Evolutionary conservation across 2,329 filamentous ascomycete species (phyloP).

Genomic region (Bipolaris sorokiniana): DNA sequence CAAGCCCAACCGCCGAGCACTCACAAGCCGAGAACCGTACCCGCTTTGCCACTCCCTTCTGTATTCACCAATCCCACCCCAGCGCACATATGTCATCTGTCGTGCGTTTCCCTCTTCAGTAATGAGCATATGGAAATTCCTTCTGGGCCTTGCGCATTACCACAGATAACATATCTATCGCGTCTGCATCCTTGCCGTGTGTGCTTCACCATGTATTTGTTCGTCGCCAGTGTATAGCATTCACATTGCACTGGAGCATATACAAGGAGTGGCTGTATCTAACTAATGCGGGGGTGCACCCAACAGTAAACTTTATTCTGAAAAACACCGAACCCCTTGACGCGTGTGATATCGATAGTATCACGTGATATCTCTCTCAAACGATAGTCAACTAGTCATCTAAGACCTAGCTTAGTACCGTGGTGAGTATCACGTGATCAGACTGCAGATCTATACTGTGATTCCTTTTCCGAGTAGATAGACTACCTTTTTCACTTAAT

Average conservation of each 20-base stretch:
- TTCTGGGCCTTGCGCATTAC: background rate
- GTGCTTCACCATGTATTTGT: background rate
- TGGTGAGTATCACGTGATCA: too few relatives aligned
- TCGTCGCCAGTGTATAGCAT: background rate
- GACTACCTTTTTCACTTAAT: too few relatives aligned
- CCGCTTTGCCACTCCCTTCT: conserved; percentile 6
- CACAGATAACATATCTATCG: background rate
- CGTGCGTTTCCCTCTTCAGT: background rate
- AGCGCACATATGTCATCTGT: conserved; percentile 1
- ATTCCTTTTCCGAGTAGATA: too few relatives aligned
- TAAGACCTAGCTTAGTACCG: too few relatives aligned
- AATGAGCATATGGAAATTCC: background rate
- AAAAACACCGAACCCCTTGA: too few relatives aligned
- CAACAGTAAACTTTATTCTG: conserved; percentile 51
- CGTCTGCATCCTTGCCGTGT: background rate
- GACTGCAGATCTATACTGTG: too few relatives aligned
- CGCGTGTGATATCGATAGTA: too few relatives aligned
- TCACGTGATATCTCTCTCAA: conserved; percentile 41
- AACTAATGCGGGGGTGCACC: conserved; percentile 80
- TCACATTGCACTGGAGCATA: conserved; percentile 31
- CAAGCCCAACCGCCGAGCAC: conserved; percentile 24
- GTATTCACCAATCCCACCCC: background rate
- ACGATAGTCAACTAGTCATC: too few relatives aligned
- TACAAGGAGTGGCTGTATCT: conserved; percentile 72
- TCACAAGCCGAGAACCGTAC: conserved; percentile 14